These are phyloP conservation scores for Huntiella moniliformis DNA, from an alignment of 2,329 filamentous ascomycete genomes.

Conservation along the genomic window DNA sequence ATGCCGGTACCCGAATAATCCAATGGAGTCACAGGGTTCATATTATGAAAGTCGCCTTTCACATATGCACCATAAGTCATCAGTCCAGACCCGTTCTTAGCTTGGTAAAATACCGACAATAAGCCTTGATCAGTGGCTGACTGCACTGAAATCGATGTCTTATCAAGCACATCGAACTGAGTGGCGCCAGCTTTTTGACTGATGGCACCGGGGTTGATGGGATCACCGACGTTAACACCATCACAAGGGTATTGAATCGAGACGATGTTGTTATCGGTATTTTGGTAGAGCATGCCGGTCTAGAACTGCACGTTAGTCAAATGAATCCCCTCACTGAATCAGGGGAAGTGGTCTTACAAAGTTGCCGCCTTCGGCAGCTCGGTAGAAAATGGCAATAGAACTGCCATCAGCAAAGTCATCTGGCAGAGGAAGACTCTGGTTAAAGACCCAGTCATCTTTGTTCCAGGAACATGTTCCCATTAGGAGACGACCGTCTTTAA, in stretches of 20 bases:
- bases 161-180: neutral
- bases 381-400: neutral
- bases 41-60: neutral
- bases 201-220: neutral
- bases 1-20: neutral
- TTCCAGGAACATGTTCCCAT: neutral
- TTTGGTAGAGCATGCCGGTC: neutral
- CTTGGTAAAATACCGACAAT: neutral
- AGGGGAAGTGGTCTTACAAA: neutral
- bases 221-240: neutral
- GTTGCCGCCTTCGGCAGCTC: neutral
- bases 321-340: neutral
- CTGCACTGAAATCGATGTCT: neutral
- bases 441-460: neutral
- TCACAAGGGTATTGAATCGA: neutral
- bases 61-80: neutral
- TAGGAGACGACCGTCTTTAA: neutral
- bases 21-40: neutral
- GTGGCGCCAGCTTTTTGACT: neutral
- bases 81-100: neutral
- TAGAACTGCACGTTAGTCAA: neutral
- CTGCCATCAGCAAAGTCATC: neutral
- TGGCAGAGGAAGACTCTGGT: neutral
- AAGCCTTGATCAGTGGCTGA: neutral
- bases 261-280: neutral